phyloP scores from a whole-genome alignment of 78 protist species.

The Chrysochromulina parva region DNA sequence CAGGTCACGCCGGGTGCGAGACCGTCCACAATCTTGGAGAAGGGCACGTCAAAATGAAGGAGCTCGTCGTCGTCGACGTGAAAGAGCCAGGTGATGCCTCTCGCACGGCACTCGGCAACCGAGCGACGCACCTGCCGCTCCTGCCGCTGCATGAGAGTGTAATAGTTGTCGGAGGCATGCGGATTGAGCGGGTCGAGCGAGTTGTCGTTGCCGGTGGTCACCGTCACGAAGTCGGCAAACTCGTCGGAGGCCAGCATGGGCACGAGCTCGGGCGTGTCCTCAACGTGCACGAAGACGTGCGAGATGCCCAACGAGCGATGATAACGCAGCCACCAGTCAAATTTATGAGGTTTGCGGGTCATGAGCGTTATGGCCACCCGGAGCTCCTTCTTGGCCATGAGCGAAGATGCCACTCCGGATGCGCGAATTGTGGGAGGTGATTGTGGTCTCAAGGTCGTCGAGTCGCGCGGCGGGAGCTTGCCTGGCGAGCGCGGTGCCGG shows the following conservation, averaged over 20 bases:
- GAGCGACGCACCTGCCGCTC: background rate
- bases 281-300: background rate
- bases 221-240: background rate
- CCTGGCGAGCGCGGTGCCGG: too few relatives aligned
- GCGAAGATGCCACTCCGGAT: too few relatives aligned
- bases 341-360: background rate
- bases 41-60: background rate
- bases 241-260: background rate
- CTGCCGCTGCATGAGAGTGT: background rate
- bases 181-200: background rate
- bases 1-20: background rate
- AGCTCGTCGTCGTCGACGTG: slow-evolving; percentile 16
- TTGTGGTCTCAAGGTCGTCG: too few relatives aligned
- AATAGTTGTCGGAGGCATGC: background rate
- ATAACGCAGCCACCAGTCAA: slow-evolving; percentile 17
- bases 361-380: background rate
- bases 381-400: too few relatives aligned
- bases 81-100: background rate
- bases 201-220: background rate
- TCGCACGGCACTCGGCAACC: background rate
- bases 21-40: background rate
- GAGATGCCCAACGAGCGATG: background rate
- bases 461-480: too few relatives aligned
- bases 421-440: too few relatives aligned
- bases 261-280: slow-evolving; percentile 20